Base-by-base conservation (phyloP, 345 rosid species). In the Sonneratia caseolaris region DNA sequence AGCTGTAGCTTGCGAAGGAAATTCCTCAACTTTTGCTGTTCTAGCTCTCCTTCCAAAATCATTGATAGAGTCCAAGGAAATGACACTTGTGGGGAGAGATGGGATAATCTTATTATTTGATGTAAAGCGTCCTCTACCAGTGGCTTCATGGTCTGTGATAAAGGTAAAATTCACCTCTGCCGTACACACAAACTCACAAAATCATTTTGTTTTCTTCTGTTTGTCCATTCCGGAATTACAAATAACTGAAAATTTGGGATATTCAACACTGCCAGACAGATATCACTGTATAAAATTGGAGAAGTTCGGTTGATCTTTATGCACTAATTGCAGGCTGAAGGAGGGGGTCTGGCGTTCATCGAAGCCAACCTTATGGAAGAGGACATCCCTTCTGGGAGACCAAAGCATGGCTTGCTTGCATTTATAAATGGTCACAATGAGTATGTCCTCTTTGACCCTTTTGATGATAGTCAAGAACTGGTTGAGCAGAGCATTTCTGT, bases 361-460 rank as follows among this genome's bases (percentile, higher is more conserved):
- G 80, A 76, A 72, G 80, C 55, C 72, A 79, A 77, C 66, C 85
- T 73, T 37, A 79, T 79, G 4, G 81, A 62, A 69, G 89, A 77
- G 72, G 76, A 76, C 68, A 66, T 37, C 37, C 7, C 66, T 27
- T 84, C 84, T 68, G 87, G 79, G 70, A 82, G 84, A 55, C 79
- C 83, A 66, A 77, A 84, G 75, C 64, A 71, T 67, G 36, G 74
- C 49, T 74, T 84, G 76, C 87, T 95, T 66, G 98, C 85, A 37
- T 95, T 81, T 70, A 71, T 95, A 66, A 89, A 90, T 74, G 84
- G 90, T 51, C 82, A 90, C 81, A 98, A 84, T 67, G 99, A 95
- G 77, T 95, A 89, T 79, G 87, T 87, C 49, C 80, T 95, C 56
- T 90, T 90, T 70, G 89, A 95, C 69, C 97, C 96, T 3, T 75